phyloP scores from a whole-genome alignment of 352 stramenopile genomes.

The Globisporangium solare region DNA sequence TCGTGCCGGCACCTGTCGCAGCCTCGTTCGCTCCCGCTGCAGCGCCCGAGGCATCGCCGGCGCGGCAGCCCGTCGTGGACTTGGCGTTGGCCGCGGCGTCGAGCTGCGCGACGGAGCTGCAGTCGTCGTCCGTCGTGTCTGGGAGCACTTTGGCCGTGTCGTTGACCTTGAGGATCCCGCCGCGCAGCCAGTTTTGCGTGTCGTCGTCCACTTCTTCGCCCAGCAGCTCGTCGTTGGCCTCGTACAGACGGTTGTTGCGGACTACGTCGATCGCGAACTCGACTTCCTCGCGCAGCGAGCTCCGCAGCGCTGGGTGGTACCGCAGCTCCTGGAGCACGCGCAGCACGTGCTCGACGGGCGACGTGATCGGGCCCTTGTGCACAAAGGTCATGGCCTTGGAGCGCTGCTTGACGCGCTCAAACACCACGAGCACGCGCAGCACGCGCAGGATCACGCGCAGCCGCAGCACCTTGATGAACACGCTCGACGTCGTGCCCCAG shows the following conservation, averaged over 20 bases:
- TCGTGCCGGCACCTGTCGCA: background rate
- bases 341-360: slow-evolving; percentile 77
- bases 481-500: slow-evolving; percentile 39
- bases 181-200: slow-evolving; percentile 82
- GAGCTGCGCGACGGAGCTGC: background rate
- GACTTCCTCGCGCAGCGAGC: slow-evolving; percentile 49
- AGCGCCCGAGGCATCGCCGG: background rate
- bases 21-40: slow-evolving; percentile 12
- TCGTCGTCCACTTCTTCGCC: slow-evolving; percentile 72
- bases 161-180: slow-evolving; percentile 67
- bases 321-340: slow-evolving; percentile 67
- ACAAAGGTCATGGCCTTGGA: slow-evolving; percentile 72
- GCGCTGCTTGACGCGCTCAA: slow-evolving; percentile 80
- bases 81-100: slow-evolving; percentile 1
- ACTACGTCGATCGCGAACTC: slow-evolving; percentile 83
- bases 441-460: slow-evolving; percentile 77
- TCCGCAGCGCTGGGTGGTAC: slow-evolving; percentile 64
- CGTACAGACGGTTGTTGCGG: slow-evolving; percentile 84
- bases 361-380: slow-evolving; percentile 67
- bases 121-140: slow-evolving; percentile 30
- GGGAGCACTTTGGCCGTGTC: slow-evolving; percentile 63
- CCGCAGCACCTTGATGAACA: slow-evolving; percentile 69
- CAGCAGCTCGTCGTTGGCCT: slow-evolving; percentile 66
- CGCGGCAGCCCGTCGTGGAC: slow-evolving; percentile 1
- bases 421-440: slow-evolving; percentile 79